Conservation (phyloP, 176 grass and related monocot genomes). For the Saccharum officinarum region DNA sequence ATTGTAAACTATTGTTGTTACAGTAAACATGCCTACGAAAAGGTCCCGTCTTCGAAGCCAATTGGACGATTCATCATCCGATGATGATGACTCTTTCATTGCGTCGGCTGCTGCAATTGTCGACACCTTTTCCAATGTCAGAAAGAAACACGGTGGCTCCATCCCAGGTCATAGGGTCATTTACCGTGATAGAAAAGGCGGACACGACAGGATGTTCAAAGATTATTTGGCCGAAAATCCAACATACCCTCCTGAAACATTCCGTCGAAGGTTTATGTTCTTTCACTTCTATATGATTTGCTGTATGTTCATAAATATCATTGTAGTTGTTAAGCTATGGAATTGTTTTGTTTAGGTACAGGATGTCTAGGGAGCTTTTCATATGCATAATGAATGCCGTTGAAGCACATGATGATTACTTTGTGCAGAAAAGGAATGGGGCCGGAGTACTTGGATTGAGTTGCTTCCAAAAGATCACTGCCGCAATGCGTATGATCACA, state of each 20-base stretch:
- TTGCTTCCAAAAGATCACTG: too few relatives aligned
- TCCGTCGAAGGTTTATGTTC: neutral
- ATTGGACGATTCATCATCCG: neutral
- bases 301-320: neutral
- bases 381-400: neutral
- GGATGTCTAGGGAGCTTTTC: neutral
- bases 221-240: neutral
- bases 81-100: neutral
- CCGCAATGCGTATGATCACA: too few relatives aligned
- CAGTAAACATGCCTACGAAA: neutral
- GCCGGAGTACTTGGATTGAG: too few relatives aligned
- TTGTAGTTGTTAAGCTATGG: neutral
- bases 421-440: too few relatives aligned
- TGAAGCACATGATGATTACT: too few relatives aligned
- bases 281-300: neutral
- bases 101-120: neutral
- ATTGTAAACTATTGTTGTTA: too few relatives aligned
- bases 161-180: neutral
- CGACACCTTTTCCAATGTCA: too few relatives aligned
- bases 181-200: neutral
- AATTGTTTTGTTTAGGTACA: neutral
- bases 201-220: neutral
- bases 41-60: neutral
- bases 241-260: neutral
- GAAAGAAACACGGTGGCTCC: neutral